These are phyloP conservation scores for Purpureocillium lavendulum DNA, from an alignment of 2,329 filamentous ascomycete species.

Conservation along the genomic window DNA sequence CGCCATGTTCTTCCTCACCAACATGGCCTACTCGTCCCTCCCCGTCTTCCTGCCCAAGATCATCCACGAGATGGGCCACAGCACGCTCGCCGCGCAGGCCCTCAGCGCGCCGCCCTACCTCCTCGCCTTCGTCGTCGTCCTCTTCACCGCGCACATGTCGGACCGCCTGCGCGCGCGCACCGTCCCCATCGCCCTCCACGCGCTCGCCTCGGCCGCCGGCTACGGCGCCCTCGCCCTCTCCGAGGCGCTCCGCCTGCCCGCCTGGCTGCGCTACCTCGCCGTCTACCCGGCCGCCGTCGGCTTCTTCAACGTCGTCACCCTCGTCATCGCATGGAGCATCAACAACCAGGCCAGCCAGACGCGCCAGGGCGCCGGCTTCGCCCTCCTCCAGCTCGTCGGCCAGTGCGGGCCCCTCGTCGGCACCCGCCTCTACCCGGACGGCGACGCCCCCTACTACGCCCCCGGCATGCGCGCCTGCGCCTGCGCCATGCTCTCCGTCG, in stretches of 20 bases:
- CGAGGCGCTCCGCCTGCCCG: constrained; percentile 31
- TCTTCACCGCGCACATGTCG: constrained; percentile 64
- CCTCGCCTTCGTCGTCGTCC: constrained; percentile 61
- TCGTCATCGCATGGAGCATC: constrained; percentile 81
- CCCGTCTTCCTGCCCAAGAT: constrained; percentile 84
- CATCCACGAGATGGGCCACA: constrained; percentile 67
- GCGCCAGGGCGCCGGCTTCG: constrained; percentile 68
- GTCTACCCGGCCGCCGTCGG: constrained; percentile 72
- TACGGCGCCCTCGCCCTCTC: constrained; percentile 54
- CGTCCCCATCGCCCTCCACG: constrained; percentile 59
- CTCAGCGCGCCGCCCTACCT: constrained; percentile 78
- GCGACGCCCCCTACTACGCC: constrained; percentile 53
- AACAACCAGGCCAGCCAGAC: constrained; percentile 71
- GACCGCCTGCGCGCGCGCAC: constrained; percentile 58
- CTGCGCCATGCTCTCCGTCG: constrained; percentile 53
- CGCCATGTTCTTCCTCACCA: constrained; percentile 78
- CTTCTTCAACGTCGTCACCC: constrained; percentile 76
- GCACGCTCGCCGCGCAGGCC: constrained; percentile 59
- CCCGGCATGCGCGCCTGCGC: constrained; percentile 56
- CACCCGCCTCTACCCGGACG: constrained; percentile 54
- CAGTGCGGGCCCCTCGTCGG: constrained; percentile 71
- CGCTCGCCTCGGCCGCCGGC: constrained; percentile 55
- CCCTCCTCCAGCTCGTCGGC: constrained; percentile 72
- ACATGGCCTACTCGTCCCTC: constrained; percentile 80
- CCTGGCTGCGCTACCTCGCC: constrained; percentile 57